Evolutionary conservation across 257 asterid species (phyloP), one percentile per base, ranked within the genome.

Genomic region (Solanum clarkiae): DNA sequence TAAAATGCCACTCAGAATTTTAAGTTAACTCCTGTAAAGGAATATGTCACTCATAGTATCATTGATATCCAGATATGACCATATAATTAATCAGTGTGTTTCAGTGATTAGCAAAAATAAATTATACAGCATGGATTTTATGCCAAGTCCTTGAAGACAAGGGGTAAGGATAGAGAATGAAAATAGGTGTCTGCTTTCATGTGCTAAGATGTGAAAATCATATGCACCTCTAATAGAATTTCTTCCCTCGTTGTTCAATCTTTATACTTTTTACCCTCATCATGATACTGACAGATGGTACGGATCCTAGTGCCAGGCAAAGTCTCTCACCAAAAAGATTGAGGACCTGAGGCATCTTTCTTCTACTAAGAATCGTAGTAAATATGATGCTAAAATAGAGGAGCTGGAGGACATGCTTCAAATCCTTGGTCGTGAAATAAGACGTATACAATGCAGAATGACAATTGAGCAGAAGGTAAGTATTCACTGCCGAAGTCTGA

Each of bases 401-500:
- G 88, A 80, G 84, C 92, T 92, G 57, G 90, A 92, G 88, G 93
- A 89, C 84, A 85, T 63, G 74, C 95, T 95, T 88, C 92, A 86
- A 84, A 95, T 89, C 83, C 87, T 92, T 24, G 80, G 82, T 56
- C 80, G 72, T 85, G 92, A 85, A 86, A 92, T 96, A 89, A 89
- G 69, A 47, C 89, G 80, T 74, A 57, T 84, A 55, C 95, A 90
- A 89, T 86, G 90, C 84, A 90, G 90, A 88, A 90, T 88, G 80
- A 84, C 89, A 77, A 92, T 92, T 84, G 92, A 88, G 79, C 89
- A 91, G 83, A 95, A 94, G 98, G 99, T 94, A 53, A 16, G 83
- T 79, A 8, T 79, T 79, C 65, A 53, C 82, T 3, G 65, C 29
- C 17, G 16, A 77, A 53, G 65, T 53, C 24, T 53, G 47, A 79